Base-by-base conservation (phyloP, 352 stramenopile species). In the Globisporangium emineosum region DNA sequence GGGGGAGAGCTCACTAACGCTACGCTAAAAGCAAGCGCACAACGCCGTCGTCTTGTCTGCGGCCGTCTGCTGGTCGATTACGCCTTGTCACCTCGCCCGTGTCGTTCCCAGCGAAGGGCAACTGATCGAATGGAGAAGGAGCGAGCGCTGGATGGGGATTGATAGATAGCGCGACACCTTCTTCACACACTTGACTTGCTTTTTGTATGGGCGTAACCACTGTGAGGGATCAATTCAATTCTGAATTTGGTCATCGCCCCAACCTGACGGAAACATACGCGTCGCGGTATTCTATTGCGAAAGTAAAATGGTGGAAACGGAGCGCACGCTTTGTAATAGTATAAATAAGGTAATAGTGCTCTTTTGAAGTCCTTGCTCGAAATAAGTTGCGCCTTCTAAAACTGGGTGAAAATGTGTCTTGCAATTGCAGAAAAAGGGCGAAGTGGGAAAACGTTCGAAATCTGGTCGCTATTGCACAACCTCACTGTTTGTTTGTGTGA, bases 81-180 rank as follows among this genome's bases (percentile, higher is more conserved):
- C 27, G 51, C 51, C 17, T 32, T 5, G 6, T 30, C 15, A 23
- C 15, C 21, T 19, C 47, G 45, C n/a, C 32, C 17, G 40, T 17
- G 40, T 47, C 15, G 40, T 21, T 21, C 17, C n/a, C 40, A 47
- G 40, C 40, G 40, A 47, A 21, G 40, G 4, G 27, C n/a, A 57
- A 57, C 17, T 57, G 51, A 40, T 57, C 51, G 51, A 57, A 42
- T 57, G 51, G 37, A 35, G 50, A 33, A 55, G 49, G n/a, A n/a
- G 19, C 19, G 42, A 21, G 49, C 27, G 49, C 30, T 56, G 50
- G 27, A 23, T 17, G 40, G 37, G 19, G 35, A 5, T n/a, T n/a
- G n/a, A 42, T 42, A 19, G 35, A 42, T 43, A 27, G 23, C 47
- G 49, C 50, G 50, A 56, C 50, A 56, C 50, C 50, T 56, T 56